phyloP scores from a whole-genome alignment of 352 stramenopile genomes.

The Phytophthora kernoviae region DNA sequence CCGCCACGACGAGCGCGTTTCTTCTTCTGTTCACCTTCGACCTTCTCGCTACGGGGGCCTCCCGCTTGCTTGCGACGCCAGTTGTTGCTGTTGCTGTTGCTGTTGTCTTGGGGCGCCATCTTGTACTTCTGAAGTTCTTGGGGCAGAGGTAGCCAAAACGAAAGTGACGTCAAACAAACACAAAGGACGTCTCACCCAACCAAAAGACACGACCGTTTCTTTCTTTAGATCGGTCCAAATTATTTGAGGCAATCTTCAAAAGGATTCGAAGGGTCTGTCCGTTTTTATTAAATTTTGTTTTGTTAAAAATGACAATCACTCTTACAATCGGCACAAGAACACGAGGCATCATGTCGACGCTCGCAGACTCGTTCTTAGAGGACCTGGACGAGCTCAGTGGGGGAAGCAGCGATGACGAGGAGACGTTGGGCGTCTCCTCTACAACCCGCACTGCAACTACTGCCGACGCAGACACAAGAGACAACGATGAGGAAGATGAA shows the following conservation, averaged over 20 bases:
- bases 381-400: conserved; percentile 90
- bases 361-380: conserved; percentile 90
- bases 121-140: conserved; percentile 10
- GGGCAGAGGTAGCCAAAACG: conserved; percentile 1
- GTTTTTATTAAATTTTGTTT: too few relatives aligned
- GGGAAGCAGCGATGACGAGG: conserved; percentile 75
- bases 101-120: conserved; percentile 25
- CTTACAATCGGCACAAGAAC: too few relatives aligned
- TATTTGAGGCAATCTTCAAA: not conserved
- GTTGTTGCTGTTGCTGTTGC: conserved; percentile 25
- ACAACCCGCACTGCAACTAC: not conserved
- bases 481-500: conserved; percentile 23
- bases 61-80: conserved; percentile 41
- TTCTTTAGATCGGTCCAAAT: conserved; percentile 1
- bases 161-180: conserved; percentile 14
- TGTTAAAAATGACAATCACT: not conserved
- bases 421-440: conserved; percentile 20
- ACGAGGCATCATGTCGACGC: conserved; percentile 59
- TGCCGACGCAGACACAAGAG: conserved; percentile 19
- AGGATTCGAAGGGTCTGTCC: too few relatives aligned
- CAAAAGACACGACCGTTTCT: not conserved
- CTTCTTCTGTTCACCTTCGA: conserved; percentile 55
- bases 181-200: conserved; percentile 1
- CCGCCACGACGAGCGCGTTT: conserved; percentile 56
- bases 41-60: conserved; percentile 39